Evolutionary conservation across 306 rosid genomes (phyloP), one percentile per base, ranked within the genome.

Genomic region (Vachellia pachyceras): DNA sequence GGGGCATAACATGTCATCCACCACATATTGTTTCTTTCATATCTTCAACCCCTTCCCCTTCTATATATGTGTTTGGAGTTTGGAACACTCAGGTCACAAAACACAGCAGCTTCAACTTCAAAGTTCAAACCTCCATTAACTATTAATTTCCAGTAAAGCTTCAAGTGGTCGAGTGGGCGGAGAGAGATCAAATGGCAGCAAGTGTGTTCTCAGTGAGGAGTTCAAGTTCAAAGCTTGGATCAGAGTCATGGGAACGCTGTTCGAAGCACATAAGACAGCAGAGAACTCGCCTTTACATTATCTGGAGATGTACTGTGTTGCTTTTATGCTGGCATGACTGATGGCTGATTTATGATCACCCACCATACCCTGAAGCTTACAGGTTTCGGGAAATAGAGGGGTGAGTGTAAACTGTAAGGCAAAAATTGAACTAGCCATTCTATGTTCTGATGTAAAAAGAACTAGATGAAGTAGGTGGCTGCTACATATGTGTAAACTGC

Each of bases 271-370:
- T 92, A 29, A 76, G 92, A 68, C 93, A 95, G 84, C 98, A 90
- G 50, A 84, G 93, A 73, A 91, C 96, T 4, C 78, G 99, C 83
- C 94, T 95, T 77, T 95, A 95, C 86, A 90, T 95, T 81, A 90
- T 93, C 11, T 93, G 99, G 99, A 95, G 98, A 73, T 95, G 99
- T 81, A 88, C 93, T 69, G 97, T 95, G 37, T 76, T 90, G 78
- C 94, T 93, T 75, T 88, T 95, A 14, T 93, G 94, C 35, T 90
- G 97, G 97, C 85, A 93, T 18, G 99, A 94, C 23, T 37, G 46
- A 17, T 39, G 15, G 39, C 13, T 20, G 33, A 55, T 55, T 1
- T 5, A 45, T 65, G 35, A 20, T 20, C 29, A 68, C 69, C 35
- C 14, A 35, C 29, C 52, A 69, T 25, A 3, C 35, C 44, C 3